phyloP scores from a whole-genome alignment of 2,329 filamentous ascomycete species.

The Penicillium sp. region DNA sequence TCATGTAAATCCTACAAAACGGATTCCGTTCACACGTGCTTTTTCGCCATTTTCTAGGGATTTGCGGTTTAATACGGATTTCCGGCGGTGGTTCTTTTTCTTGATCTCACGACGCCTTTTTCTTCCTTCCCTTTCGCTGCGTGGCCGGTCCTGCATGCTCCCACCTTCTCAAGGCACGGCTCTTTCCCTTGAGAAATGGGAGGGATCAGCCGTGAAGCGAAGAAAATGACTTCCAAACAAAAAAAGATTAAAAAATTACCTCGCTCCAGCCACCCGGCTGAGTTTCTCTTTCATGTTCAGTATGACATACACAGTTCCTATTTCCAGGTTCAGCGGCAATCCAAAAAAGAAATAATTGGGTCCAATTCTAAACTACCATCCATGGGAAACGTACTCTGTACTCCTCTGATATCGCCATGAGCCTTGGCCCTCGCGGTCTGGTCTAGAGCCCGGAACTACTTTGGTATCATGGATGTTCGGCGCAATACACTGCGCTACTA shows the following conservation, averaged over 20 bases:
- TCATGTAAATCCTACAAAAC: slow-evolving; percentile 37
- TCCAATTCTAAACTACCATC: slow-evolving; percentile 3
- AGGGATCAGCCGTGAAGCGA: slow-evolving; percentile 30
- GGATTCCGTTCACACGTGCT: slow-evolving; percentile 28
- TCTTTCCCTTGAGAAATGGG: slow-evolving; percentile 10
- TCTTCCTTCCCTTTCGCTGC: slow-evolving; percentile 14
- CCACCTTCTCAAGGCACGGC: slow-evolving; percentile 2
- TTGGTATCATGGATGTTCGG: no score
- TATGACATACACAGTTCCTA: slow-evolving; percentile 30
- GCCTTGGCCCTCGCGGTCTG: no score
- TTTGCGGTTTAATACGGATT: slow-evolving; percentile 30
- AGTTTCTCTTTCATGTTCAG: slow-evolving; percentile 31
- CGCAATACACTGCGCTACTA: no score
- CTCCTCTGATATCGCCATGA: no score
- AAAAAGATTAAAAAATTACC: slow-evolving; percentile 33
- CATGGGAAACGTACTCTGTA: neutral
- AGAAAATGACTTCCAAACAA: slow-evolving; percentile 27
- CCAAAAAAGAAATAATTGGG: slow-evolving; percentile 26
- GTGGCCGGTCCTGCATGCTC: slow-evolving; percentile 28
- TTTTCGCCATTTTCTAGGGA: slow-evolving; percentile 26
- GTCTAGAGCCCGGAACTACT: no score
- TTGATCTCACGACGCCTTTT: slow-evolving; percentile 19
- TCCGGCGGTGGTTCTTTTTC: slow-evolving; percentile 27
- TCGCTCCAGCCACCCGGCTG: slow-evolving; percentile 30
- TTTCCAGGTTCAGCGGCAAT: slow-evolving; percentile 30